Evolutionary conservation across 2,329 filamentous ascomycete genomes (phyloP).

Genomic region (Falciphora oryzae): DNA sequence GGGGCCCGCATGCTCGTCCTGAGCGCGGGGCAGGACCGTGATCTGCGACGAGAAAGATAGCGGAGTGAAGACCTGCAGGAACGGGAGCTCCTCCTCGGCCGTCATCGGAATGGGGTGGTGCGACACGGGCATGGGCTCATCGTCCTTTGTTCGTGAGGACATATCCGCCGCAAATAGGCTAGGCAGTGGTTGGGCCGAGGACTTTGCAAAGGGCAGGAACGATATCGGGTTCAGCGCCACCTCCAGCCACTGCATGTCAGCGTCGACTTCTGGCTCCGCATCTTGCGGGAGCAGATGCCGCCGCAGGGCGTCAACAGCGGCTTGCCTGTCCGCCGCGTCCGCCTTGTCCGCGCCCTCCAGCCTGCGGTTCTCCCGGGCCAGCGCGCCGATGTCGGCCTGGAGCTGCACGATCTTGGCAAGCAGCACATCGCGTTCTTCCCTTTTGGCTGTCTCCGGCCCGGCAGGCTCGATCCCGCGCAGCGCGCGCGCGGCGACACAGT

Average conservation of each 20-base stretch:
- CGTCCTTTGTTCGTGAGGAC: constrained; percentile 20
- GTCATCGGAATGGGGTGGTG: constrained; percentile 61
- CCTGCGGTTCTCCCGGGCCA: constrained; percentile 53
- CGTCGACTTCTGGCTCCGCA: constrained; percentile 17
- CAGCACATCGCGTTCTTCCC: constrained; percentile 45
- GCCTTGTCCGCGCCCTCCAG: constrained; percentile 28
- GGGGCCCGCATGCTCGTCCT: constrained; percentile 18
- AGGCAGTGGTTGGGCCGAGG: constrained; percentile 20
- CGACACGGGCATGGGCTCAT: constrained; percentile 42
- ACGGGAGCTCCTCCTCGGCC: constrained; percentile 60
- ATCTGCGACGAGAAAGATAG: constrained; percentile 55
- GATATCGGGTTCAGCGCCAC: constrained; percentile 45
- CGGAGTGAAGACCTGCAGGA: constrained; percentile 65
- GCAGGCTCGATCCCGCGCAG: constrained; percentile 35
- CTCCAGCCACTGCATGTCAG: constrained; percentile 38
- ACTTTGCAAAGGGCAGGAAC: constrained; percentile 45
- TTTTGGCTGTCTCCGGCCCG: constrained; percentile 43
- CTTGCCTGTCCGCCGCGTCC: constrained; percentile 21
- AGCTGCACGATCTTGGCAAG: constrained; percentile 50
- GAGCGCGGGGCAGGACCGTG: constrained; percentile 33
- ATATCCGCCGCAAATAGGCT: constrained; percentile 17
- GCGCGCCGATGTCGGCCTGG: constrained; percentile 51
- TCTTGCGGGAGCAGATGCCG: constrained; percentile 36
- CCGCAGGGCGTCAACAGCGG: constrained; percentile 34
- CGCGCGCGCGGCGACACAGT: constrained; percentile 15